phyloP scores from a whole-genome alignment of 305 asterid species.

The Rubia balearica region DNA sequence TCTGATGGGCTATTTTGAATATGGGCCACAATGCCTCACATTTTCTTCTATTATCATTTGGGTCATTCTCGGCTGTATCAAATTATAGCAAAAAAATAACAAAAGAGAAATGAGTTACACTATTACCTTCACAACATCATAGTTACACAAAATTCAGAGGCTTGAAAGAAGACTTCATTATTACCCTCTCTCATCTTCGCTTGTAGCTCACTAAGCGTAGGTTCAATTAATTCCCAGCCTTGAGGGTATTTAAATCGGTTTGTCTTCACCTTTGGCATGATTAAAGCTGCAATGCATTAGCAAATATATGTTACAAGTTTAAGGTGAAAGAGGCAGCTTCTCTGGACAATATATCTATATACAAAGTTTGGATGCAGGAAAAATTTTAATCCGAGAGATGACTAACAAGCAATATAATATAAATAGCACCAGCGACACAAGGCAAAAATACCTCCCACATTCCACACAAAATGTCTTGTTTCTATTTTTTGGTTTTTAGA shows the following conservation, averaged over 20 bases:
- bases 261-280: constrained; percentile 12
- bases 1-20: constrained; percentile 12
- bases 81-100: neutral
- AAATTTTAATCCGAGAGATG: neutral
- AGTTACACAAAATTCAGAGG: neutral
- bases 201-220: constrained; percentile 4
- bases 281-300: constrained; percentile 1
- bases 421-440: neutral
- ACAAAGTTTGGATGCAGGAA: neutral
- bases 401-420: neutral
- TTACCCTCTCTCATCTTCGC: constrained; percentile 9
- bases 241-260: constrained; percentile 7
- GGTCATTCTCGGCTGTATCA: constrained; percentile 8
- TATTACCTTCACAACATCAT: neutral
- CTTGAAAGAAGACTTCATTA: neutral
- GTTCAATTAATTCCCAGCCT: constrained; percentile 6
- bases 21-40: constrained; percentile 12
- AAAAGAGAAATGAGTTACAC: neutral
- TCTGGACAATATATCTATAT: neutral
- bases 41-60: constrained; percentile 12
- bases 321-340: neutral
- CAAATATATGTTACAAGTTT: neutral
- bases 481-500: neutral
- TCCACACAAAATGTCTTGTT: neutral
- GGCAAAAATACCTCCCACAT: neutral